Evolutionary conservation across 2,329 filamentous ascomycete species (phyloP), one percentile per base, ranked within the genome.

Genomic region (Colletotrichum lindemuthianum): DNA sequence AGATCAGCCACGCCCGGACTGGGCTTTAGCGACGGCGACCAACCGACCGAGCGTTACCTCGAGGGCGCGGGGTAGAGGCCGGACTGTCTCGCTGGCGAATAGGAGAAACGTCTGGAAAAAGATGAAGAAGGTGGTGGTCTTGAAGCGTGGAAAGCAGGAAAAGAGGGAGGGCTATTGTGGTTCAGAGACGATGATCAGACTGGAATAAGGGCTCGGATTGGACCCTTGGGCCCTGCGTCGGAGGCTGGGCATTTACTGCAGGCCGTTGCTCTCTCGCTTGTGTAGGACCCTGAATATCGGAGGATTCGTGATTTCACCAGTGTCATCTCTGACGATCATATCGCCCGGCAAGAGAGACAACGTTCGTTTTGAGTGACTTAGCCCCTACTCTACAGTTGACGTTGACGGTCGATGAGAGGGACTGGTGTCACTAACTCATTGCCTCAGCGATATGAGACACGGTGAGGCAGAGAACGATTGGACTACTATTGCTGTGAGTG

Each of bases 1-100:
- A 48, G 45, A 51, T 52, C 45, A 56, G 51, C 61, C 58, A 65
- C 24, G 39, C n/a, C 47, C 15, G 16, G 11, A 41, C 37, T 32
- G 48, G 24, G 24, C 24, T 24, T 24, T 24, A 24, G 24, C 24
- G 24, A 24, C 24, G 24, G 24, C 24, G 24, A 5, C 10, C 24
- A 54, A 54, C 52, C 32, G 32, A 16, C 44, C 24, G 4, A 24
- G 24, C 24, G 4, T 24, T 24, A 24, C 8, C n/a, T 36, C 32
- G 13, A 45, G 44, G 40, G 11, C 45, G 57, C 57, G 45, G 58
- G 16, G 24, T 11, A 47, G 45, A 24, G 15, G 16, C 12, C 32
- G 39, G 37, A 39, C n/a, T 36, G 39, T 4, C 32, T 15, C 39
- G 56, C 33, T 12, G 43, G 39, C 56, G 6, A 44, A 52, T 54